These are phyloP conservation scores for Ensete ventricosum DNA, from an alignment of 176 grass and related monocot genomes.

Conservation along the genomic window DNA sequence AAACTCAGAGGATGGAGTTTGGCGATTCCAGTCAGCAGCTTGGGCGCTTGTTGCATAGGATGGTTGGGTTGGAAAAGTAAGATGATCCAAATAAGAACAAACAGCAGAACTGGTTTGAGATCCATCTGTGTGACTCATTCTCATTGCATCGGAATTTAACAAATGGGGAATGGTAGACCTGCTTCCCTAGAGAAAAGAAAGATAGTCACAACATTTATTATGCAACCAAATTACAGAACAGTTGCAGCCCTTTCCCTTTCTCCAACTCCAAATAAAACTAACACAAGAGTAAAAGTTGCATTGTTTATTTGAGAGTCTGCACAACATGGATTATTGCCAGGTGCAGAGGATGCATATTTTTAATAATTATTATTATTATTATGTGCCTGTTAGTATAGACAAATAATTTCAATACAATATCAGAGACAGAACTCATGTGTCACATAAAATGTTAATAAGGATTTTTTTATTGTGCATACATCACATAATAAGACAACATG, in stretches of 20 bases:
- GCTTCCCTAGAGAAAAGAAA: conserved; percentile 12
- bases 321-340: no score
- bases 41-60: conserved; percentile 2
- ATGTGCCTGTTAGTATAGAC: no score
- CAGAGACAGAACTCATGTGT: no score
- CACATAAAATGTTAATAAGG: no score
- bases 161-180: background rate
- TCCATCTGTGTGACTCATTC: background rate
- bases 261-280: background rate
- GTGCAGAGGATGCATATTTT: no score
- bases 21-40: conserved; percentile 7
- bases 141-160: conserved; percentile 1
- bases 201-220: background rate
- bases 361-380: no score
- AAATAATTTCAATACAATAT: no score
- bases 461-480: no score
- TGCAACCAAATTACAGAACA: background rate
- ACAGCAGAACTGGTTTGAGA: conserved; percentile 5
- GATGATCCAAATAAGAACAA: conserved; percentile 7
- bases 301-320: no score
- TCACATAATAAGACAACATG: no score
- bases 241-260: background rate
- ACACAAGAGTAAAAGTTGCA: no score
- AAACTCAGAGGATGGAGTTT: conserved; percentile 18
- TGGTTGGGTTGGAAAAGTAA: background rate